Conservation (phyloP, 2,329 filamentous ascomycete species). For the Kalmusia sp. region DNA sequence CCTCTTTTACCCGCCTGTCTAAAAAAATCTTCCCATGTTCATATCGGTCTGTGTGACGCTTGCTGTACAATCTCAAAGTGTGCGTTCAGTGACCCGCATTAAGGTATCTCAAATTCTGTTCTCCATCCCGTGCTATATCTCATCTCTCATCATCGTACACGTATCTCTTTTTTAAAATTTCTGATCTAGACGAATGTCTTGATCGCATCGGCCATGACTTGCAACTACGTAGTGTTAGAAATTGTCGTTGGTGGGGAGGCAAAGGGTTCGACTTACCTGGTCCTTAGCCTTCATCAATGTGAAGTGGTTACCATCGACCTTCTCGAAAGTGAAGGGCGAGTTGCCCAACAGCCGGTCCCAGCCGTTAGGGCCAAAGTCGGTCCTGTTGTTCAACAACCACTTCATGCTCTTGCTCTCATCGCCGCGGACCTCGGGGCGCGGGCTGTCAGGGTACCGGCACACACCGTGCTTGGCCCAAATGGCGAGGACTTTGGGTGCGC, state of each 20-base stretch:
- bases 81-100: no score
- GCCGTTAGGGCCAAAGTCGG: slow-evolving; percentile 55
- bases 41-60: no score
- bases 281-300: slow-evolving; percentile 45
- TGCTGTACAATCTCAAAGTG: background rate
- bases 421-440: slow-evolving; percentile 47
- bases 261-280: slow-evolving; percentile 5
- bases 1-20: background rate
- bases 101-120: background rate
- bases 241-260: no score
- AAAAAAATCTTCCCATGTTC: no score
- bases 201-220: slow-evolving; percentile 2
- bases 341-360: slow-evolving; percentile 55
- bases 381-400: slow-evolving; percentile 57
- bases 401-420: slow-evolving; percentile 57
- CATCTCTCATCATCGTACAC: background rate
- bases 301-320: slow-evolving; percentile 50
- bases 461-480: slow-evolving; percentile 59
- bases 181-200: background rate
- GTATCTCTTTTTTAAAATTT: background rate
- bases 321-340: slow-evolving; percentile 22
- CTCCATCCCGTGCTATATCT: no score
- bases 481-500: slow-evolving; percentile 52
- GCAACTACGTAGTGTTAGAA: background rate
- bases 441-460: slow-evolving; percentile 38